These are phyloP conservation scores for Dactylis glomerata DNA, from an alignment of 176 grass and related monocot genomes.

Conservation along the genomic window DNA sequence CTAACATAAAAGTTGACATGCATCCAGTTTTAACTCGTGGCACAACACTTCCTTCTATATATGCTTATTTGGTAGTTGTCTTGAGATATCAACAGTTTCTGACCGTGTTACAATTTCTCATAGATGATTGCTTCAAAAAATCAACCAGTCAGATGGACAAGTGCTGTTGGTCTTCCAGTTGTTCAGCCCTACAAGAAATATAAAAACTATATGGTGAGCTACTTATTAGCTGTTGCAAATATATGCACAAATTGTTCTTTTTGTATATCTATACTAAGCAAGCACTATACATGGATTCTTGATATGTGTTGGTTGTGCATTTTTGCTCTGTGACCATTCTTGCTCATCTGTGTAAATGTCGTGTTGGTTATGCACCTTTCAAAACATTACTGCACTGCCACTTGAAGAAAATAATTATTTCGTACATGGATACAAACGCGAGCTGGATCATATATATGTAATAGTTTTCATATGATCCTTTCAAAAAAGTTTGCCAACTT, in stretches of 20 bases:
- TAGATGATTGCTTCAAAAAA: slow-evolving; percentile 93
- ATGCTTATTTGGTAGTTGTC: slow-evolving; percentile 12
- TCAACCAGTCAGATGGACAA: slow-evolving; percentile 89
- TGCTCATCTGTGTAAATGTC: background rate
- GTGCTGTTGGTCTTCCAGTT: slow-evolving; percentile 89
- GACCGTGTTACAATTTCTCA: slow-evolving; percentile 21
- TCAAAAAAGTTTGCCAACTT: background rate
- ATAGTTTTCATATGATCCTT: background rate
- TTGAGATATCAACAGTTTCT: slow-evolving; percentile 23
- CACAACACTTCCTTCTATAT: background rate
- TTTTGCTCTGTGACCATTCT: background rate
- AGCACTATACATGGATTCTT: background rate
- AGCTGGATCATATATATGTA: background rate
- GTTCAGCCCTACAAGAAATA: slow-evolving; percentile 90
- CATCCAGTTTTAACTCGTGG: background rate
- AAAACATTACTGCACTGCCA: background rate
- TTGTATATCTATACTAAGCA: slow-evolving; percentile 8
- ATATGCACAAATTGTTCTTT: background rate
- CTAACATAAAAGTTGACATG: background rate
- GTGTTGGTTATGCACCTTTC: background rate
- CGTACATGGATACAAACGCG: background rate
- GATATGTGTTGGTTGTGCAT: slow-evolving; percentile 7
- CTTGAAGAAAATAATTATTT: background rate
- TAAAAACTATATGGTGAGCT: slow-evolving; percentile 78
- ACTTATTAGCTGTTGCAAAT: slow-evolving; percentile 22